Base-by-base conservation (phyloP, 192 early-diverging fungal genomes). In the Mortierella hygrophila region DNA sequence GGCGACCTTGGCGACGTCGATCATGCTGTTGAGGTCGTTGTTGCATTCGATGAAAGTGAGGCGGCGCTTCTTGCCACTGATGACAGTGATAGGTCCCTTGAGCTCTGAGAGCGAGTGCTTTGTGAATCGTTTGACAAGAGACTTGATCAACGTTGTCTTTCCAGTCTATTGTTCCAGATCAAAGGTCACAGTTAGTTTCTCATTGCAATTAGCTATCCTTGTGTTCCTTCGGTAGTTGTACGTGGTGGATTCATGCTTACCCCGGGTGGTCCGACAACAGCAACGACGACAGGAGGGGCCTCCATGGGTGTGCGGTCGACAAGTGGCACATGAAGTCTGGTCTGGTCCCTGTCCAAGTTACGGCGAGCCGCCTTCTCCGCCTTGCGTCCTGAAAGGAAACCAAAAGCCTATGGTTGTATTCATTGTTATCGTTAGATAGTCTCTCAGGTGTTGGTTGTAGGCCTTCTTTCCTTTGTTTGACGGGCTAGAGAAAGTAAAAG, bases 11-110 rank as follows among this genome's bases (percentile, higher is more conserved):
- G 94, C 99, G 69, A 99, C 91, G 84, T 99, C 99, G 57, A 98
- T 98, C 97, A 99, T 98, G 2, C 94, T 94, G 89, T 98, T 99
- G 82, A 99, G 93, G 84, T 99, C 99, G 87, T 99, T 99, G 75
- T 95, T 93, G 88, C 97, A 97, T 87, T 99, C 99, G 72, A 99
- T 94, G 89, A 99, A 98, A 7, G 99, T 99, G 79, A 99, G 91
- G 23, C 99, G 94, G 73, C 97, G 95, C 82, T 95, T 94, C 90
- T 98, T 98, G 83, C 97, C 97, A 88, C 95, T 96, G 41, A 99
- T 97, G 40, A 99, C 97, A 0, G 99, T 99, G 71, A 99, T 95
- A 32, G 99, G 99, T 10, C 99, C 99, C 74, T 97, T 95, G 82
- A 99, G 94, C 68, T 98, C 97, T 7, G 90, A 89, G 77, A 99